A percentile compares a stretch with the other conserved stretches of the same genome.
phyloP scores from a whole-genome alignment of 2,329 filamentous ascomycete species.

The Trichophaea hybrida region DNA sequence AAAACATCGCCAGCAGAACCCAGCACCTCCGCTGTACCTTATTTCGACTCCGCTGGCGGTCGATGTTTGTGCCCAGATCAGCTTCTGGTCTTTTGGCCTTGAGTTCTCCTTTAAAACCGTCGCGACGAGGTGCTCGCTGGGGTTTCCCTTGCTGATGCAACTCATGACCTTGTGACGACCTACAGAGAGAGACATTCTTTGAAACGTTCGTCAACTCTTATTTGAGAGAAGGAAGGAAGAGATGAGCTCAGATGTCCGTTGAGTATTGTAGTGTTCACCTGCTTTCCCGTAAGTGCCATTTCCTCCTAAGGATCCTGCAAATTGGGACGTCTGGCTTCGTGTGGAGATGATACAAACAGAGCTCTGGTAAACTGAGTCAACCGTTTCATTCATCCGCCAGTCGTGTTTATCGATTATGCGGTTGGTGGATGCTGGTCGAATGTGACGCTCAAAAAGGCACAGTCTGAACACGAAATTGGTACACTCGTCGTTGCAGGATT shows the following conservation, averaged over 20 bases:
- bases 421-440: constrained; percentile 19
- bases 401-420: not conserved
- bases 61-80: constrained; percentile 55
- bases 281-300: not conserved
- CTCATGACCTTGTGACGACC: constrained; percentile 56
- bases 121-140: constrained; percentile 47
- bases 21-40: constrained; percentile 18
- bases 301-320: not conserved
- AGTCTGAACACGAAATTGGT: constrained; percentile 13
- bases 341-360: constrained; percentile 22
- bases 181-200: constrained; percentile 32
- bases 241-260: constrained; percentile 6
- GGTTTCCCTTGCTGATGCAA: constrained; percentile 34
- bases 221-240: constrained; percentile 2
- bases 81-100: constrained; percentile 27
- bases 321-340: not conserved
- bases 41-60: constrained; percentile 49
- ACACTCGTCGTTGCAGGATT: not conserved
- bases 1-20: constrained; percentile 52
- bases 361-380: constrained; percentile 25
- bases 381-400: constrained; percentile 11
- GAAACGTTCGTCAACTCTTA: not conserved
- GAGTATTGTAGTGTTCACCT: not conserved
- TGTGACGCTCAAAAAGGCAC: constrained; percentile 22
- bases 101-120: constrained; percentile 65